phyloP scores from a whole-genome alignment of 2,329 filamentous ascomycete species.

The Esteya vermicola region DNA sequence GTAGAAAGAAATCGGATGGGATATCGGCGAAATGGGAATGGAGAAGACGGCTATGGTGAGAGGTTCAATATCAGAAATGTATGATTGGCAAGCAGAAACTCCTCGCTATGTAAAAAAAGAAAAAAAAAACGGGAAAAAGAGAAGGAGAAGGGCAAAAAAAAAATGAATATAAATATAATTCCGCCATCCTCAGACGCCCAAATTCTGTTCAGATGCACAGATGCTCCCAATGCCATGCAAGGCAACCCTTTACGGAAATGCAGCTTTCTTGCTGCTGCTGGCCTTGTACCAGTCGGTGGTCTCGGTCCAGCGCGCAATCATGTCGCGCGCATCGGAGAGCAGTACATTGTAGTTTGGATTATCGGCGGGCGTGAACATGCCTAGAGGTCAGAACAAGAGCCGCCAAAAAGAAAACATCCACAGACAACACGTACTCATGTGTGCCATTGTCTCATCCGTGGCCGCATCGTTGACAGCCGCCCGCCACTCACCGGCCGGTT shows the following conservation, averaged over 20 bases:
- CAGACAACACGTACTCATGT: constrained; percentile 45
- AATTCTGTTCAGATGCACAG: too few species aligned
- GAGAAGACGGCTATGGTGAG: too few species aligned
- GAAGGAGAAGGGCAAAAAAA: neutral
- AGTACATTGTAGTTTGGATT: constrained; percentile 62
- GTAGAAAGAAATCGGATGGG: constrained; percentile 11
- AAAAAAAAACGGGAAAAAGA: too few species aligned
- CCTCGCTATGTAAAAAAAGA: too few species aligned
- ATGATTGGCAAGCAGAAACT: too few species aligned
- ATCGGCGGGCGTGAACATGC: constrained; percentile 57
- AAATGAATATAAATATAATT: neutral
- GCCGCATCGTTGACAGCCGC: constrained; percentile 67
- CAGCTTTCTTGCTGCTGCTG: constrained; percentile 16
- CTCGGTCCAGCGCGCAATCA: constrained; percentile 50
- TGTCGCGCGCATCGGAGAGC: constrained; percentile 47
- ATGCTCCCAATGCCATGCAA: too few species aligned
- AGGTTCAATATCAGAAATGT: too few species aligned
- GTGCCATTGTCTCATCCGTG: constrained; percentile 64
- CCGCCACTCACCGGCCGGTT: constrained; percentile 38
- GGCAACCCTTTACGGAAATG: too few species aligned
- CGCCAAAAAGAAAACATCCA: neutral
- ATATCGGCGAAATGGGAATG: neutral
- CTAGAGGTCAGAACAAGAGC: constrained; percentile 19
- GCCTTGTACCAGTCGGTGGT: constrained; percentile 54
- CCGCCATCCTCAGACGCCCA: too few species aligned